Conservation (phyloP, 2,329 filamentous ascomycete species). For the Aureobasidium sp. region DNA sequence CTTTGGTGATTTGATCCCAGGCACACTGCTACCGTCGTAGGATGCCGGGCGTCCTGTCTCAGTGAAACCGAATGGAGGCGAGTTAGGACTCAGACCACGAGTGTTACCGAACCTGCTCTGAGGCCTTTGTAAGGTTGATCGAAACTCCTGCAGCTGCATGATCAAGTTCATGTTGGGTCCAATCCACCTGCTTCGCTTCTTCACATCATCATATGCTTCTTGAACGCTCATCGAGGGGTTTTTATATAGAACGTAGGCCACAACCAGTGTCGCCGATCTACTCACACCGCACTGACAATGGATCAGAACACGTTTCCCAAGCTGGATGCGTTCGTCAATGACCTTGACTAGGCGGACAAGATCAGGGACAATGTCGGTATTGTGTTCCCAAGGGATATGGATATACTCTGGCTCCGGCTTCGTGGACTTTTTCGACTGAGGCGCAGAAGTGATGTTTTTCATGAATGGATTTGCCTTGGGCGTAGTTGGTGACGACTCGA, state of each 20-base stretch:
- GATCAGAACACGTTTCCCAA: conserved; percentile 70
- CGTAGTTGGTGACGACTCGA: conserved; percentile 38
- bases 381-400: conserved; percentile 81
- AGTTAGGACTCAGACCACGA: conserved; percentile 26
- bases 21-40: background rate
- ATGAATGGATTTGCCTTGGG: conserved; percentile 46
- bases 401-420: conserved; percentile 68
- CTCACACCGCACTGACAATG: conserved; percentile 84
- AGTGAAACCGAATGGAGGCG: conserved; percentile 26
- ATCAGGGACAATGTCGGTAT: conserved; percentile 75
- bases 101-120: conserved; percentile 21
- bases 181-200: conserved; percentile 77
- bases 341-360: conserved; percentile 65
- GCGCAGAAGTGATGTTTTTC: conserved; percentile 19
- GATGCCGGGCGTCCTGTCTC: conserved; percentile 22
- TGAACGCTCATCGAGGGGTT: conserved; percentile 70
- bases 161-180: conserved; percentile 88
- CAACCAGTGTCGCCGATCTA: conserved; percentile 75
- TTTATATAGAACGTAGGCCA: conserved; percentile 75
- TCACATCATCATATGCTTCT: conserved; percentile 73
- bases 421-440: conserved; percentile 29
- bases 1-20: conserved; percentile 33
- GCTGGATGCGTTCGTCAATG: conserved; percentile 62
- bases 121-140: conserved; percentile 35
- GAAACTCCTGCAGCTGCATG: conserved; percentile 79